Conservation (phyloP, 2,329 filamentous ascomycete genomes). For the Thelonectria blattea region DNA sequence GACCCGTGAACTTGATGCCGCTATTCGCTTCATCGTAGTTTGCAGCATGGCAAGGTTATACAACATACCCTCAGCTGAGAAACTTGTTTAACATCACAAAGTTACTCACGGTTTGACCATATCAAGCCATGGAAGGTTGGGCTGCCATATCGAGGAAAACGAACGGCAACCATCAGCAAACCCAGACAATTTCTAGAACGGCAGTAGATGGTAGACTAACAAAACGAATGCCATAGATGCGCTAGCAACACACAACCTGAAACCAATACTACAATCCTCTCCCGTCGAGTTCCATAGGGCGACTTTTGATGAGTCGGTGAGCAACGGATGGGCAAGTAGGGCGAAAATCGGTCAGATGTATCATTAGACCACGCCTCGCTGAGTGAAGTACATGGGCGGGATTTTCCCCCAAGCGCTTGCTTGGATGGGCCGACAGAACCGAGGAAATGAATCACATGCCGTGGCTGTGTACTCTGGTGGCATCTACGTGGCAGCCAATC, state of each 20-base stretch:
- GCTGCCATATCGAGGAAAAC: background rate
- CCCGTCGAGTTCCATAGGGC: no score
- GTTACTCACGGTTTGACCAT: background rate
- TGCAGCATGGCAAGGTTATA: background rate
- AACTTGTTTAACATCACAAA: background rate
- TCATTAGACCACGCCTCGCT: no score
- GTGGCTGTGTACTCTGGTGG: background rate
- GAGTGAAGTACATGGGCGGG: background rate
- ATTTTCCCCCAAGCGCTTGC: background rate
- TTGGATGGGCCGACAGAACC: background rate
- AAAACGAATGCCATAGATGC: background rate
- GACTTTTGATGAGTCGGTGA: no score
- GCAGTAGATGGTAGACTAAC: no score
- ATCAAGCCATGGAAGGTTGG: background rate
- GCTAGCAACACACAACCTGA: no score
- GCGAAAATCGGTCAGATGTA: no score
- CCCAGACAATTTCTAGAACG: background rate
- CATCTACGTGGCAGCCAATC: background rate
- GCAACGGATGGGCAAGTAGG: no score
- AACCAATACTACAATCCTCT: no score
- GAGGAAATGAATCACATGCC: background rate
- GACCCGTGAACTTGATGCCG: background rate
- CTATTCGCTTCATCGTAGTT: background rate
- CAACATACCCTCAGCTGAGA: background rate
- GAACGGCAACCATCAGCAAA: background rate